Base-by-base conservation (phyloP, 2,329 filamentous ascomycete genomes). In the Fonsecaea pedrosoi region DNA sequence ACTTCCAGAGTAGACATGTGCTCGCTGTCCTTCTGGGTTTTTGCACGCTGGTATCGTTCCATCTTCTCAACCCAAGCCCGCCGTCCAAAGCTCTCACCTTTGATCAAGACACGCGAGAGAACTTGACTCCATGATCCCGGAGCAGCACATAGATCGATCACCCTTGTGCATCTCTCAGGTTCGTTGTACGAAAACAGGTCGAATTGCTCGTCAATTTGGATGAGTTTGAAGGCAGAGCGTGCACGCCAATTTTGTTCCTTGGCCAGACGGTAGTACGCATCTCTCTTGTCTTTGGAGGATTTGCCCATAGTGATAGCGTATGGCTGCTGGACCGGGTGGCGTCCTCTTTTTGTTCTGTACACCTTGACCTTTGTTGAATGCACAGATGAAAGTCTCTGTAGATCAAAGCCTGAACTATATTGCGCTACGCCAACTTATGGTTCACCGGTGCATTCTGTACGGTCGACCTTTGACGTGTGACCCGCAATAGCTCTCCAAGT, bases 231-330 rank as follows among this genome's bases (percentile, higher is more conserved):
- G 8, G 95, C 95, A 72, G 93, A 97, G 65, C 95, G 87, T 34
- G 95, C 95, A 40, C 95, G 91, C 94, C 95, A 99, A 71, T 96
- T 96, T 83, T 99, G 95, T 79, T 99, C 95, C 81, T 99, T 99
- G 18, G 95, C 95, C 8, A 99, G 90, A 62, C 95, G 88, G 77
- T 99, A 99, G 81, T 99, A 99, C 54, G 94, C 94, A 78, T 99
- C 95, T 61, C 95, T 91, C 82, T 99, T 99, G 77, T 99, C 95
- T 80, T 99, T 99, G 56, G 94, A 98, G 1, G 95, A 97, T 78
- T 98, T 98, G 1, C 94, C 94, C 94, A 97, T 96, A 15, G 61
- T 69, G 62, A 15, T 30, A 30, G 54, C 48, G 54, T 15, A 40
- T 18, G 58, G 25, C 25, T 50, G 10, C 45, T 50, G 5, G 45